These are phyloP conservation scores for Epichloe coenophiala DNA, from an alignment of 2,329 filamentous ascomycete species.

Conservation along the genomic window DNA sequence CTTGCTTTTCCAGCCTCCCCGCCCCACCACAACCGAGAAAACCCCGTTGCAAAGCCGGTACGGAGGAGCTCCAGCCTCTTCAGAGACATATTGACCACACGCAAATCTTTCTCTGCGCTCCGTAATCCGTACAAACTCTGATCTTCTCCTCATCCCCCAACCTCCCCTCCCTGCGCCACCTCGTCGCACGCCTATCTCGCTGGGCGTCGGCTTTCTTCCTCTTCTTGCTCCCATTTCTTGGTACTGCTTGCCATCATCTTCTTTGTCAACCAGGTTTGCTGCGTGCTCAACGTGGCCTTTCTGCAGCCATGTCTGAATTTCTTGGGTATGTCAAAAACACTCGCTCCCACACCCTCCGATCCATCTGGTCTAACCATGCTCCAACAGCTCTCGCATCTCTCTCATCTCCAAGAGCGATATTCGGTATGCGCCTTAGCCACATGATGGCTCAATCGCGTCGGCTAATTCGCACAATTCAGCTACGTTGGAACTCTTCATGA, in stretches of 20 bases:
- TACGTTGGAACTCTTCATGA: constrained; percentile 94
- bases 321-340: constrained; percentile 34
- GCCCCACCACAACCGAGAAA: constrained; percentile 7
- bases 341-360: background rate
- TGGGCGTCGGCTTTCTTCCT: constrained; percentile 1
- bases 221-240: constrained; percentile 3
- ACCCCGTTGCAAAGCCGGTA: constrained; percentile 11
- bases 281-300: constrained; percentile 28
- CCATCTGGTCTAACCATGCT: background rate
- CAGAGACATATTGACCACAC: constrained; percentile 11
- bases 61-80: constrained; percentile 17
- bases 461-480: constrained; percentile 38
- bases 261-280: constrained; percentile 14
- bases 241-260: constrained; percentile 7
- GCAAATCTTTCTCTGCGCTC: constrained; percentile 20
- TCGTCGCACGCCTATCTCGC: background rate
- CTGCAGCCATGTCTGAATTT: constrained; percentile 43
- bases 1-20: background rate
- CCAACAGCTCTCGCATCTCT: constrained; percentile 71
- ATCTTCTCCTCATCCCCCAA: constrained; percentile 4
- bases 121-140: constrained; percentile 8
- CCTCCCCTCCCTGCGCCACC: background rate
- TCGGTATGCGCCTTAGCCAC: constrained; percentile 46
- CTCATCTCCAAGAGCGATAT: constrained; percentile 97
- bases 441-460: constrained; percentile 4